A percentile compares a stretch with the other conserved stretches of the same genome.
Evolutionary conservation across 768 basidiomycete species (phyloP).

Genomic region (Mycena epipterygia): DNA sequence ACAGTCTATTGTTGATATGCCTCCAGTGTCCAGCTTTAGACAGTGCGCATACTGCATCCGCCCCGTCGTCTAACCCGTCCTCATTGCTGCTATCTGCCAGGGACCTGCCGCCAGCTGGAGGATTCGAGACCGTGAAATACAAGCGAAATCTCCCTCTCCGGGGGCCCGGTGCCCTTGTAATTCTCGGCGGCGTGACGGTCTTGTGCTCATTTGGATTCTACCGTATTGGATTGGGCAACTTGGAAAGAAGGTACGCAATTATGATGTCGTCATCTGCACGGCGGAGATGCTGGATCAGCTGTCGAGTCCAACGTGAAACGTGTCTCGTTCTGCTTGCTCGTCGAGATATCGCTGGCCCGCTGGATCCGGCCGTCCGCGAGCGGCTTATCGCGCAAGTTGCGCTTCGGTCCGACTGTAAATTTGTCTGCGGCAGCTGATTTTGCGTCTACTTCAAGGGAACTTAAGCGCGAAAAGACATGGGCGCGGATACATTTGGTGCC

Average conservation of each 20-base stretch:
- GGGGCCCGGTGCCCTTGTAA: conserved; percentile 86
- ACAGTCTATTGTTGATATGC: background rate
- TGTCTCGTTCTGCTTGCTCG: conserved; percentile 44
- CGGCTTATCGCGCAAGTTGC: conserved; percentile 40
- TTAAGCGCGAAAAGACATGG: conserved; percentile 94
- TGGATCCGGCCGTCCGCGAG: conserved; percentile 52
- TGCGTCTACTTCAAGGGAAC: conserved; percentile 76
- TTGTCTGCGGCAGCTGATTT: conserved; percentile 58
- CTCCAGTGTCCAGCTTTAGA: conserved; percentile 60
- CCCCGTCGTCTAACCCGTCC: conserved; percentile 24
- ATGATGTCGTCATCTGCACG: conserved; percentile 19
- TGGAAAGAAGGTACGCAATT: conserved; percentile 91
- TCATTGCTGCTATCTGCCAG: conserved; percentile 55
- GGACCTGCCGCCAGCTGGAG: conserved; percentile 96
- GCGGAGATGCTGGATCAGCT: conserved; percentile 50
- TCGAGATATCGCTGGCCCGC: conserved; percentile 16
- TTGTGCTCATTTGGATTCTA: conserved; percentile 95
- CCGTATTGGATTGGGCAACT: conserved; percentile 89
- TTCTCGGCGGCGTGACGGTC: conserved; percentile 88
- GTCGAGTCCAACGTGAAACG: conserved; percentile 39
- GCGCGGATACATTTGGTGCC: conserved; percentile 96
- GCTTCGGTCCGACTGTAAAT: conserved; percentile 58
- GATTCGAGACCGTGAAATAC: conserved; percentile 94
- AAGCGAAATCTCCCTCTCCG: conserved; percentile 94
- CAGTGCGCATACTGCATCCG: conserved; percentile 41